A percentile compares a stretch with the other conserved stretches of the same genome.
Conservation (phyloP, 108 stramenopile genomes). For the Nitzschia putrida region DNA sequence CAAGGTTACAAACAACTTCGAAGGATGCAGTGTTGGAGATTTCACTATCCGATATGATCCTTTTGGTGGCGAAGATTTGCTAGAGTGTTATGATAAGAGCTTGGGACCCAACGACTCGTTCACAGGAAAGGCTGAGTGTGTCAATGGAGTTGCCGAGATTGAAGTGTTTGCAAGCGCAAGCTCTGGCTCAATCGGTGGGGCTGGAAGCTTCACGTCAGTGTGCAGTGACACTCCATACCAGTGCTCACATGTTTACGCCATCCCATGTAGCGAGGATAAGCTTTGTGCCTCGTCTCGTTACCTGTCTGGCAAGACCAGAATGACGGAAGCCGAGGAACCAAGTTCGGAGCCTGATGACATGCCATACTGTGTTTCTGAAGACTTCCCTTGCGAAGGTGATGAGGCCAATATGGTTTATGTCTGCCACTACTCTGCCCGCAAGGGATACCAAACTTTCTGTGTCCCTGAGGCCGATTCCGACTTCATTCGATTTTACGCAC, state of each 20-base stretch:
- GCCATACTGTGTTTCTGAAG: slow-evolving; percentile 41
- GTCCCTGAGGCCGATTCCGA: slow-evolving; percentile 52
- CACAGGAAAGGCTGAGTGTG: slow-evolving; percentile 3
- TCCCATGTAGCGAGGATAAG: slow-evolving; percentile 5
- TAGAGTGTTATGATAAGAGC: slow-evolving; percentile 1
- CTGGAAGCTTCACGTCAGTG: neutral
- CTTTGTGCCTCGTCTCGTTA: neutral
- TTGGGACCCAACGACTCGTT: neutral
- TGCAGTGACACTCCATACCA: neutral
- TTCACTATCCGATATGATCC: slow-evolving; percentile 6
- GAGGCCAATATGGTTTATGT: slow-evolving; percentile 48
- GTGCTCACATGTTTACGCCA: neutral
- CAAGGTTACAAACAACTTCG: slow-evolving; percentile 6
- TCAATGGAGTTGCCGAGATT: slow-evolving; percentile 9
- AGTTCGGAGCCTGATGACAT: slow-evolving; percentile 23
- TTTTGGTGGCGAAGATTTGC: neutral
- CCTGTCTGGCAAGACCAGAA: neutral
- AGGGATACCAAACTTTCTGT: slow-evolving; percentile 54
- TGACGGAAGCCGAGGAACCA: slow-evolving; percentile 2
- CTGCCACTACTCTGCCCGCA: slow-evolving; percentile 42
- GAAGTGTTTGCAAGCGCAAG: neutral
- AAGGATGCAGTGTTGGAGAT: neutral
- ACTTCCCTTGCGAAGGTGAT: slow-evolving; percentile 49
- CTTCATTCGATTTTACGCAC: slow-evolving; percentile 40
- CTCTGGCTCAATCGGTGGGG: neutral